Evolutionary conservation across 768 basidiomycete species (phyloP).

Genomic region (Hirschioporus abietinus): DNA sequence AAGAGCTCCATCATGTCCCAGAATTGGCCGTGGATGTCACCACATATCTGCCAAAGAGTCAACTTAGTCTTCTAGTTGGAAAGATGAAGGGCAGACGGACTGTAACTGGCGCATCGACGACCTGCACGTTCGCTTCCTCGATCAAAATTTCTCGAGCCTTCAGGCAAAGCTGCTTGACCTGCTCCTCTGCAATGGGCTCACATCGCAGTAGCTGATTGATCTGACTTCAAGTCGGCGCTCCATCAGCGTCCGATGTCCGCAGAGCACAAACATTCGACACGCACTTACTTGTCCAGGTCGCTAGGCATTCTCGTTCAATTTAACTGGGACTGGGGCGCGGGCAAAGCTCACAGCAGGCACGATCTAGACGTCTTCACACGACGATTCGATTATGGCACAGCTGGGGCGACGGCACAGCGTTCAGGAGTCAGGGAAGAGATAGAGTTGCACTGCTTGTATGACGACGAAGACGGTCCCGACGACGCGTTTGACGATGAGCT

Average conservation of each 20-base stretch:
- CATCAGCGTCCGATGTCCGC: no score
- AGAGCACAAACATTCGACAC: constrained; percentile 22
- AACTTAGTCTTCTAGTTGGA: constrained; percentile 12
- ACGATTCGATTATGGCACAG: background rate
- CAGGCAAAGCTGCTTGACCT: constrained; percentile 91
- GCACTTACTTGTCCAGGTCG: constrained; percentile 51
- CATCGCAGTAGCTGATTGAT: constrained; percentile 92
- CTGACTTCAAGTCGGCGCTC: constrained; percentile 51
- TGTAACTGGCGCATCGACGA: constrained; percentile 93
- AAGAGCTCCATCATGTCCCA: constrained; percentile 96
- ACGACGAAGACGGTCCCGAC: background rate
- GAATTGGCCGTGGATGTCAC: constrained; percentile 97
- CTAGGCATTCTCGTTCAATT: constrained; percentile 36
- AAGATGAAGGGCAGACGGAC: constrained; percentile 43
- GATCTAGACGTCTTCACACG: background rate
- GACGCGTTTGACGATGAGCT: constrained; percentile 1
- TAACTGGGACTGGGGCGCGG: no score
- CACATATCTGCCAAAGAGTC: constrained; percentile 58
- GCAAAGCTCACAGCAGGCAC: no score
- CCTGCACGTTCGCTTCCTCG: constrained; percentile 96
- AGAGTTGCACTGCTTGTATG: background rate
- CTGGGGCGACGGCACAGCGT: background rate
- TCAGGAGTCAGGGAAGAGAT: background rate
- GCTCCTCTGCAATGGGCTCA: constrained; percentile 92
- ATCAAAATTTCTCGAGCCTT: constrained; percentile 96